Evolutionary conservation across 257 asterid genomes (phyloP).

Genomic region (Gynochthodes officinalis): DNA sequence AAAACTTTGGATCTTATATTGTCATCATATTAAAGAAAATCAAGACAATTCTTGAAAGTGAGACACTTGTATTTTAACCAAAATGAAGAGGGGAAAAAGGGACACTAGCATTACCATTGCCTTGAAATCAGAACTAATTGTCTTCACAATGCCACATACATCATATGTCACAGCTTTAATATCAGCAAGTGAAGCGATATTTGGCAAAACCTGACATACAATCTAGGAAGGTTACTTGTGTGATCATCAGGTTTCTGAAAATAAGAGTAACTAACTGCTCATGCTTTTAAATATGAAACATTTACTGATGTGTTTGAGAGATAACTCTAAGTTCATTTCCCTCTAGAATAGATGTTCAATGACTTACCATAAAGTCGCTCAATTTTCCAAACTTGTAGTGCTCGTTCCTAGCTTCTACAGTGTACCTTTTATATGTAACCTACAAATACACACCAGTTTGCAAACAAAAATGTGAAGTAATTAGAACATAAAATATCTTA

Average conservation of each 20-base stretch:
- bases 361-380: constrained; percentile 74
- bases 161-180: constrained; percentile 84
- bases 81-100: neutral
- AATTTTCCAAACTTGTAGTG: constrained; percentile 75
- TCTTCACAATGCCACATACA: constrained; percentile 72
- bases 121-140: constrained; percentile 64
- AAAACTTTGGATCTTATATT: neutral
- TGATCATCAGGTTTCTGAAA: neutral
- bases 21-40: neutral
- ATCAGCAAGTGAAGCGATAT: constrained; percentile 83
- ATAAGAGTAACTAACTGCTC: constrained; percentile 1
- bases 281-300: neutral
- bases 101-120: constrained; percentile 61
- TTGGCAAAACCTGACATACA: constrained; percentile 74
- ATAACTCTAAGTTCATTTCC: neutral
- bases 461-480: constrained; percentile 3
- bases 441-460: constrained; percentile 31
- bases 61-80: neutral
- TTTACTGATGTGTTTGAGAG: neutral
- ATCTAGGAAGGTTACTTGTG: constrained; percentile 5
- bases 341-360: neutral
- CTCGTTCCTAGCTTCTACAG: constrained; percentile 76
- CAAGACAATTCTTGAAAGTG: neutral
- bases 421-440: constrained; percentile 91
- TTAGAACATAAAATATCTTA: neutral